phyloP scores from a whole-genome alignment of 495 filamentous ascomycete species.

The Talaromyces nanjingensis region DNA sequence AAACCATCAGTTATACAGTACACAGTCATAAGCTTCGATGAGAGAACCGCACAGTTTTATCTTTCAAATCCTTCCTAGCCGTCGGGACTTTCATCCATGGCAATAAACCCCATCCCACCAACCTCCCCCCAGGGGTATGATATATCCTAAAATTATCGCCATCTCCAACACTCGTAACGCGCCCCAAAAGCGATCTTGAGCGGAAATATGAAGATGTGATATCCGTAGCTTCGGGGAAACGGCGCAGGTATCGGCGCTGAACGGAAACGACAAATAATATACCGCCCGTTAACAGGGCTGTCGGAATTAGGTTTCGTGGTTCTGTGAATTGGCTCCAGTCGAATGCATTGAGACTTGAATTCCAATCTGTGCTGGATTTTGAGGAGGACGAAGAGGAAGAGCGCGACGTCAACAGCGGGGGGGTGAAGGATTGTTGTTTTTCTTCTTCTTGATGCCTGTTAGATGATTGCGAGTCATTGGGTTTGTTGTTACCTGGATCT shows the following conservation, averaged over 20 bases:
- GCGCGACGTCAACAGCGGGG: constrained; percentile 13
- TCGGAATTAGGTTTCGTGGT: constrained; percentile 58
- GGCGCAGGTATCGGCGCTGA: constrained; percentile 59
- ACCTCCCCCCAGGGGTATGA: constrained; percentile 83
- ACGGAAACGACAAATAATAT: constrained; percentile 53
- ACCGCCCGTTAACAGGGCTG: constrained; percentile 60
- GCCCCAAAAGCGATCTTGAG: constrained; percentile 67
- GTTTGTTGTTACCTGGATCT: constrained; percentile 21
- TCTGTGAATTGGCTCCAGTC: constrained; percentile 65
- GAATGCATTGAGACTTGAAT: constrained; percentile 41
- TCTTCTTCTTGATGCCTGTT: constrained; percentile 8
- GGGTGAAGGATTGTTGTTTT: constrained; percentile 11
- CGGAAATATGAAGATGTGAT: constrained; percentile 65
- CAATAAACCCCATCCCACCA: constrained; percentile 88
- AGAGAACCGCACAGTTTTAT: constrained; percentile 59
- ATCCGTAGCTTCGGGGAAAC: constrained; percentile 64
- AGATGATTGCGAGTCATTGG: constrained; percentile 9
- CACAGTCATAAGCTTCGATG: not conserved
- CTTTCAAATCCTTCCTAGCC: constrained; percentile 58
- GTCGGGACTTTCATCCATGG: constrained; percentile 65
- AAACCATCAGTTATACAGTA: not conserved
- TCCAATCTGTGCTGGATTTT: constrained; percentile 38
- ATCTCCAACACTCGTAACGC: constrained; percentile 90
- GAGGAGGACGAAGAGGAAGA: constrained; percentile 13
- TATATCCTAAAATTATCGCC: constrained; percentile 91